Base-by-base conservation (phyloP, 179 eudicot genomes). In the Camellia oleifera region DNA sequence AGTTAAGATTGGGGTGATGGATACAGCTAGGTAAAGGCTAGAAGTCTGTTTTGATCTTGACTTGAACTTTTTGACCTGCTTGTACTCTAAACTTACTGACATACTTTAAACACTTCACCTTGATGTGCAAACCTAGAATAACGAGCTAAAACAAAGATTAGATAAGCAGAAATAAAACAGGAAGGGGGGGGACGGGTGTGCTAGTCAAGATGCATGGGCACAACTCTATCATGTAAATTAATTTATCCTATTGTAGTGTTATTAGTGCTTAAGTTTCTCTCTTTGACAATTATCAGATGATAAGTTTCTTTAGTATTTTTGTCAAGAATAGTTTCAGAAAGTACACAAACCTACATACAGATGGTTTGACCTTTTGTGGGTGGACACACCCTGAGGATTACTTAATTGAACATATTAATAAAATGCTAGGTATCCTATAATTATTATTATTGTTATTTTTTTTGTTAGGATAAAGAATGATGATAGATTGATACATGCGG, bases 401-500 rank as follows among this genome's bases (percentile, higher is more conserved):
- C 3, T 63, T 5, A 48, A 48, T 48, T 7, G 11, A 40, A 68
- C 12, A 13, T 20, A 42, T 32, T 68, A 8, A 13, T 42, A 0
- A 8, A n/a, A n/a, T 71, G 32, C 45, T 54, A 18, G 0, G n/a
- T 42, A 67, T 78, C 4, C 18, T 48, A 56, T 45, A 62, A 18
- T 32, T 13, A 20, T 7, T 23, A 32, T 42, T 3, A 57, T 54
- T 48, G 20, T 63, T 72, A 54, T 79, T 69, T 67, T 63, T 73
- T 65, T 58, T 74, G 65, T 26, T 70, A 91, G 97, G 91, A 94
- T 94, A 60, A 92, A 94, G 84, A 89, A 89, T 8, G 98, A 94
- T 80, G 98, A 92, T 81, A 90, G 79, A 81, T 71, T 92, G 91
- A 94, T 94, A 73, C 97, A 91, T 86, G 89, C 91, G 18, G 98